phyloP scores from a whole-genome alignment of 306 rosid species.

The Sicyos baderoa region DNA sequence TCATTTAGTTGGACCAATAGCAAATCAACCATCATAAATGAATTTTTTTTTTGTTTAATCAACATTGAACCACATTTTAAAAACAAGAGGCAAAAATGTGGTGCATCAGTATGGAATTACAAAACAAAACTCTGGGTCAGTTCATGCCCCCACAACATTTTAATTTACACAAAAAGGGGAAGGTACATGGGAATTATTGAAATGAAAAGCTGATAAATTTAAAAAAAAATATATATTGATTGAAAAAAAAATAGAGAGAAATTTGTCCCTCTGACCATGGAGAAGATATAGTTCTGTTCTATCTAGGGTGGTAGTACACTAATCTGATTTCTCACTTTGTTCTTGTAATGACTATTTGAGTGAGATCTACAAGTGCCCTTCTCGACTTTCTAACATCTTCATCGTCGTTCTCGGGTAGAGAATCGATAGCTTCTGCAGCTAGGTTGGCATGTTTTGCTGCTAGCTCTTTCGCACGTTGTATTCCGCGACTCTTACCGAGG shows the following conservation, averaged over 20 bases:
- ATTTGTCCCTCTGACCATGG: conserved; percentile 9
- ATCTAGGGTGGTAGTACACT: not conserved
- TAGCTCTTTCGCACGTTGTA: conserved; percentile 75
- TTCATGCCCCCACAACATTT: conserved; percentile 10
- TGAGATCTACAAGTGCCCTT: conserved; percentile 74
- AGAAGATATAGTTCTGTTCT: not conserved
- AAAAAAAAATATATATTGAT: not conserved
- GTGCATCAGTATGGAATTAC: conserved; percentile 11
- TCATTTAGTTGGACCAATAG: no score
- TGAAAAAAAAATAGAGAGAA: not conserved
- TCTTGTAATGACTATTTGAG: conserved; percentile 75
- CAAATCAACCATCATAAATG: no score
- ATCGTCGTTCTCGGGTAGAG: conserved; percentile 53
- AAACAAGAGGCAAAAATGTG: no score
- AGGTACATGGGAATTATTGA: conserved; percentile 5
- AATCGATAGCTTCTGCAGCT: conserved; percentile 82
- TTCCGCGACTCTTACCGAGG: conserved; percentile 72
- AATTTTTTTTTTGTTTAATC: no score
- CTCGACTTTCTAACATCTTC: conserved; percentile 76
- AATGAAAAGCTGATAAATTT: conserved; percentile 7
- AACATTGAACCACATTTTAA: not conserved
- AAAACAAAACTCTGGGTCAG: not conserved
- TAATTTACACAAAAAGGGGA: not conserved
- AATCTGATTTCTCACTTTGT: conserved; percentile 39
- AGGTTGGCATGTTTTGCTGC: conserved; percentile 75